Conservation (phyloP, 2,329 filamentous ascomycete genomes). For the Tolypocladium ovalisporum region DNA sequence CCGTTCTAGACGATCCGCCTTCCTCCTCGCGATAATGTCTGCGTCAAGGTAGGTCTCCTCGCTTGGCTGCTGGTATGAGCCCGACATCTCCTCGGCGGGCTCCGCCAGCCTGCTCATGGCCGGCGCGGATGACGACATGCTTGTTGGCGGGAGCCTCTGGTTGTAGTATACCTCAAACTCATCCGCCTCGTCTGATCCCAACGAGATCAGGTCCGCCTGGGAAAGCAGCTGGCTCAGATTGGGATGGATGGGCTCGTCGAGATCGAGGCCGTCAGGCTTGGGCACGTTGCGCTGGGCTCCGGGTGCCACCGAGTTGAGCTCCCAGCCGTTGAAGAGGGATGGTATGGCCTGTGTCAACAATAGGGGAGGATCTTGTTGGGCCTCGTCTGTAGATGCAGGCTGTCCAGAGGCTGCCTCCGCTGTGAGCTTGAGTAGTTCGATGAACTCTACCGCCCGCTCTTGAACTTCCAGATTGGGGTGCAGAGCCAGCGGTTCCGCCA, state of each 20-base stretch:
- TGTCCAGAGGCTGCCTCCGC: slow-evolving; percentile 69
- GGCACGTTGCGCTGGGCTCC: slow-evolving; percentile 82
- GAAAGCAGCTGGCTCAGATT: slow-evolving; percentile 60
- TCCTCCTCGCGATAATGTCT: slow-evolving; percentile 62
- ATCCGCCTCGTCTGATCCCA: slow-evolving; percentile 44
- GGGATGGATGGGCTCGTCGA: slow-evolving; percentile 73
- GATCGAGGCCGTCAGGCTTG: slow-evolving; percentile 60
- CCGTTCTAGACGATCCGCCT: slow-evolving; percentile 66
- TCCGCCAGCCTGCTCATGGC: slow-evolving; percentile 43
- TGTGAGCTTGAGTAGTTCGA: slow-evolving; percentile 79
- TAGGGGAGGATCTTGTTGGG: slow-evolving; percentile 60
- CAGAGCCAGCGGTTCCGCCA: slow-evolving; percentile 65
- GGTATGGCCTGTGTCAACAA: slow-evolving; percentile 87
- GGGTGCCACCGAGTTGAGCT: slow-evolving; percentile 80
- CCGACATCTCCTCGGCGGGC: slow-evolving; percentile 34
- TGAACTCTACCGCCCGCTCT: slow-evolving; percentile 84
- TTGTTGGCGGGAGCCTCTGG: slow-evolving; percentile 38
- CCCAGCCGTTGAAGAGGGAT: slow-evolving; percentile 72
- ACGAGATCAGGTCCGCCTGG: slow-evolving; percentile 36
- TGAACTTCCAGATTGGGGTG: slow-evolving; percentile 91
- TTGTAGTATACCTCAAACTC: slow-evolving; percentile 61
- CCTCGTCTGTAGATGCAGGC: slow-evolving; percentile 40
- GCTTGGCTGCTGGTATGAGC: slow-evolving; percentile 48
- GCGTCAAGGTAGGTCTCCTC: slow-evolving; percentile 60
- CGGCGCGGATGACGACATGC: slow-evolving; percentile 38